These are phyloP conservation scores for Dryadomyces quercus-mongolicae DNA, from an alignment of 2,329 filamentous ascomycete genomes.

Conservation along the genomic window DNA sequence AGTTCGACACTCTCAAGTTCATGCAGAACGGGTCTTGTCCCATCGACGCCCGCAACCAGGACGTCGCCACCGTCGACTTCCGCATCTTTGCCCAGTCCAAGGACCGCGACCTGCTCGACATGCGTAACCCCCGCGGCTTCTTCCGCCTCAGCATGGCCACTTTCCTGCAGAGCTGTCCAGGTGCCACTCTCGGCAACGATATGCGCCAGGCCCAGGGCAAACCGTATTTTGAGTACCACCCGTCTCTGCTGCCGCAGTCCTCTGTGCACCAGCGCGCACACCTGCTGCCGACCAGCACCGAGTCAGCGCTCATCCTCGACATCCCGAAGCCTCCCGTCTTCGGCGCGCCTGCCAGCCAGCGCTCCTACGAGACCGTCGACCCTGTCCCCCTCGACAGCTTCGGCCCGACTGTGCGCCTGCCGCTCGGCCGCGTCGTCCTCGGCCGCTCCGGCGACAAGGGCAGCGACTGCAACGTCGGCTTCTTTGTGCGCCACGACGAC, in stretches of 20 bases:
- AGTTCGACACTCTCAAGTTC: constrained; percentile 17
- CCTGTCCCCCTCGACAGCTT: constrained; percentile 12
- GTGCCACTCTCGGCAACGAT: constrained; percentile 15
- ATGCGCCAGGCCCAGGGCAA: constrained; percentile 15
- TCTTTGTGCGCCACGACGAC: constrained; percentile 25
- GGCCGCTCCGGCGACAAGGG: constrained; percentile 27
- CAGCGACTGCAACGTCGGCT: constrained; percentile 24
- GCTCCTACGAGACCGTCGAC: constrained; percentile 12
- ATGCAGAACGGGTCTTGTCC: constrained; percentile 17
- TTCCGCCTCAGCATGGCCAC: constrained; percentile 14
- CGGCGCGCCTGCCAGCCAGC: constrained; percentile 7
- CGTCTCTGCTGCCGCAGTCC: constrained; percentile 15
- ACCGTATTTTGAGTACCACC: constrained; percentile 16
- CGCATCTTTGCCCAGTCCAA: constrained; percentile 27
- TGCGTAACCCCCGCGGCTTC: constrained; percentile 9
- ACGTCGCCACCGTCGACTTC: constrained; percentile 23
- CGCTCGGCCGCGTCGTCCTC: constrained; percentile 22
- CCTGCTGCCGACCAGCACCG: constrained; percentile 12
- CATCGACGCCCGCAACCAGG: constrained; percentile 19
- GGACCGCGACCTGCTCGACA: constrained; percentile 16
- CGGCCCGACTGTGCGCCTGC: constrained; percentile 13
- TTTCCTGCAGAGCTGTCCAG: constrained; percentile 15
- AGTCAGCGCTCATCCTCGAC: constrained; percentile 11
- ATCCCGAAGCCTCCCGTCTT: constrained; percentile 10
- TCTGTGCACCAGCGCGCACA: constrained; percentile 12